These are phyloP conservation scores for Domatiomyces catenatus DNA, from an alignment of 2,329 filamentous ascomycete genomes.

Conservation along the genomic window DNA sequence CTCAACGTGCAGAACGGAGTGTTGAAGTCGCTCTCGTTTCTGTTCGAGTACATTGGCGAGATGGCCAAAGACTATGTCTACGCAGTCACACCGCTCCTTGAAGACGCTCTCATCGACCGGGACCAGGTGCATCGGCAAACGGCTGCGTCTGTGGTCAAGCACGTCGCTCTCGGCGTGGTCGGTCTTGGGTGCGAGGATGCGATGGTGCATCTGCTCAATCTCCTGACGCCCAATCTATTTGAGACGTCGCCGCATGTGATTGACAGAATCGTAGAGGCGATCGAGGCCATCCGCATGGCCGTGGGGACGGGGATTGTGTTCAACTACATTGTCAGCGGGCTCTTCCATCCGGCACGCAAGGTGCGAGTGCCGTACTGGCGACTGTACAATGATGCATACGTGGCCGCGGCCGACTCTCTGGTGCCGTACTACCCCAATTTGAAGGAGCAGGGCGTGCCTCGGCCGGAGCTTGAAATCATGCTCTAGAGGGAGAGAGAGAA, in stretches of 20 bases:
- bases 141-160: conserved; percentile 90
- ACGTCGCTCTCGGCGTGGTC: conserved; percentile 93
- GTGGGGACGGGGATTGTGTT: conserved; percentile 83
- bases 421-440: conserved; percentile 89
- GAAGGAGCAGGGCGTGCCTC: conserved; percentile 61
- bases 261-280: conserved; percentile 91
- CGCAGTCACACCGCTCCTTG: conserved; percentile 84
- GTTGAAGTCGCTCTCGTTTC: conserved; percentile 86
- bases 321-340: conserved; percentile 95
- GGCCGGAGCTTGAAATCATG: conserved; percentile 70
- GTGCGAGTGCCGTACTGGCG: conserved; percentile 92
- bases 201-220: conserved; percentile 92
- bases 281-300: conserved; percentile 87
- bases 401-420: conserved; percentile 83
- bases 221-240: conserved; percentile 92
- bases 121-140: conserved; percentile 98
- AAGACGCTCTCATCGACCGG: conserved; percentile 92
- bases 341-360: conserved; percentile 94
- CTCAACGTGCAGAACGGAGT: conserved; percentile 98
- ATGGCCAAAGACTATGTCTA: conserved; percentile 99
- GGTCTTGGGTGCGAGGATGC: conserved; percentile 95
- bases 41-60: conserved; percentile 98
- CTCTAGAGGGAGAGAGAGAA: conserved; percentile 32
- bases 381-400: conserved; percentile 92
- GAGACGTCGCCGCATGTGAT: conserved; percentile 98